Evolutionary conservation across 768 basidiomycete species (phyloP).

Genomic region (Cantharellus cinnabarinus): DNA sequence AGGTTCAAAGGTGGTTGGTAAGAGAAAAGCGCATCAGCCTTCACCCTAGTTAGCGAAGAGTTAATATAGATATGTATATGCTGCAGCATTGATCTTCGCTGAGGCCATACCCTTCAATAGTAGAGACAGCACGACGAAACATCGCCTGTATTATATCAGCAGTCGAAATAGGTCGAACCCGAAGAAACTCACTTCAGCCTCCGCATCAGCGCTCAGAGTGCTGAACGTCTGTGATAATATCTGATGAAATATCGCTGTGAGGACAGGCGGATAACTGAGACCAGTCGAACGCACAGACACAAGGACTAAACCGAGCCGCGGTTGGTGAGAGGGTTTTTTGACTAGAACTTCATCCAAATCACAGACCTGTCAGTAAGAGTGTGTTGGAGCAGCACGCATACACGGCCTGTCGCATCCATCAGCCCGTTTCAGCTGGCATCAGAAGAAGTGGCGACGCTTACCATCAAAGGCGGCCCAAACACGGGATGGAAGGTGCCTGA

Average conservation of each 20-base stretch:
- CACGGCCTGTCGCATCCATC: constrained; percentile 29
- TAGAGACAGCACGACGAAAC: constrained; percentile 86
- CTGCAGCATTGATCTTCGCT: constrained; percentile 14
- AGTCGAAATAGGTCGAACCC: neutral
- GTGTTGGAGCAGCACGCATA: constrained; percentile 91
- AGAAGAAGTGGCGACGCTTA: constrained; percentile 4
- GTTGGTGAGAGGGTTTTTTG: too few species aligned
- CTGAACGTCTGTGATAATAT: constrained; percentile 93
- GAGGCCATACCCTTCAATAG: constrained; percentile 62
- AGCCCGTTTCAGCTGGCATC: too few species aligned
- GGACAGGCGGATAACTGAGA: too few species aligned
- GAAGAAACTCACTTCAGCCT: constrained; percentile 44
- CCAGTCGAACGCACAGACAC: too few species aligned
- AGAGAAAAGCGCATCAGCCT: constrained; percentile 80
- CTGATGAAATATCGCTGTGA: constrained; percentile 18
- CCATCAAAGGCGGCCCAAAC: constrained; percentile 73
- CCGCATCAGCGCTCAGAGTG: constrained; percentile 80
- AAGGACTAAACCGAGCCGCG: too few species aligned
- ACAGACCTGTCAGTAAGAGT: constrained; percentile 66
- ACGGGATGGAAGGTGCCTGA: constrained; percentile 41
- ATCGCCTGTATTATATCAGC: constrained; percentile 37
- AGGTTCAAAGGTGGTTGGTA: constrained; percentile 91
- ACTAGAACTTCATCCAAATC: too few species aligned
- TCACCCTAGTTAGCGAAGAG: constrained; percentile 30
- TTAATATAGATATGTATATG: constrained; percentile 6